Conservation (phyloP, 202 grass and related monocot species). For the Eragrostis tef region DNA sequence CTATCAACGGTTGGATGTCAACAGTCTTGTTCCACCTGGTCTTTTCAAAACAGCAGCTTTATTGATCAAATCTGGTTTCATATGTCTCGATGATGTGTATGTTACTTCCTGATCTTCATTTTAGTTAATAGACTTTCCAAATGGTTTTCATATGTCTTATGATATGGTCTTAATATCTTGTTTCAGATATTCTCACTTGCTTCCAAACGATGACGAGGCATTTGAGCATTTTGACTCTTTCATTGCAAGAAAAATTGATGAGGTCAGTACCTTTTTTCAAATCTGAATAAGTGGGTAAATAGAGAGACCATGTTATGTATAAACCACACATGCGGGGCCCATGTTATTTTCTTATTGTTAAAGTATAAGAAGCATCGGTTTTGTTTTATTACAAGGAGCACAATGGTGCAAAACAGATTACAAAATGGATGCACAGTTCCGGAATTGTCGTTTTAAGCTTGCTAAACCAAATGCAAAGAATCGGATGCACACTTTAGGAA, state of each 20-base stretch:
- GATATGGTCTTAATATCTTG: conserved; percentile 29
- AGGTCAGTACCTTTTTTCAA: conserved; percentile 59
- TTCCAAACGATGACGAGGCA: conserved; percentile 95
- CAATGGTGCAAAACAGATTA: not conserved
- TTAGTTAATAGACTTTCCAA: conserved; percentile 24
- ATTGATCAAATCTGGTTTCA: conserved; percentile 86
- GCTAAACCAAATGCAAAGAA: not conserved
- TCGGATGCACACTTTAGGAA: not conserved
- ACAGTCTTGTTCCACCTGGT: conserved; percentile 64
- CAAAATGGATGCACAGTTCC: not conserved
- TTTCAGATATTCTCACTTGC: conserved; percentile 84
- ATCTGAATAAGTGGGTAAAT: not conserved
- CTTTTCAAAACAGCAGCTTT: conserved; percentile 84
- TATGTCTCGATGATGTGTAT: conserved; percentile 94
- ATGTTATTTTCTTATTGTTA: not conserved
- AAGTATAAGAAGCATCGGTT: not conserved
- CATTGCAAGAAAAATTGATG: conserved; percentile 72
- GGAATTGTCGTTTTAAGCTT: not conserved
- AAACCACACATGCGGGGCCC: not conserved
- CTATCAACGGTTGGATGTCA: conserved; percentile 93
- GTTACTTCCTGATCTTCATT: conserved; percentile 39
- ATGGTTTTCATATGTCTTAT: conserved; percentile 31
- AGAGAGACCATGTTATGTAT: not conserved
- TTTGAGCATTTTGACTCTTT: conserved; percentile 89
- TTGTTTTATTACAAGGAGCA: not conserved